Evolutionary conservation across 306 rosid genomes (phyloP).

Genomic region (Begonia fuchsioides): DNA sequence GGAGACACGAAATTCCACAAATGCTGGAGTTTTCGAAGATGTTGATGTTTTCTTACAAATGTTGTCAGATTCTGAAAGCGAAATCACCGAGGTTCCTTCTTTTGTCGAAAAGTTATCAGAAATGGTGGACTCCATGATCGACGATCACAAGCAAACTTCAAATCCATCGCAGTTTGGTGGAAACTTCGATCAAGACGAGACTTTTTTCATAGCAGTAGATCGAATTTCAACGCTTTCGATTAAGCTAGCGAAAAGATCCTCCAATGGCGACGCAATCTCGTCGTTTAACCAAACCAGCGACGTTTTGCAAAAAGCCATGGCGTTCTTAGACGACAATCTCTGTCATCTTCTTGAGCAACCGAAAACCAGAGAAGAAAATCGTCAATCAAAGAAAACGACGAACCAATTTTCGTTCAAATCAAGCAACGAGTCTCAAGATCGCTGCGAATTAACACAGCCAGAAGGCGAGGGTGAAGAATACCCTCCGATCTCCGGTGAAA

Average conservation of each 20-base stretch:
- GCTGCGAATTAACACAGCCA: constrained; percentile 5
- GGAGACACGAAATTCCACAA: neutral
- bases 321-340: constrained; percentile 59
- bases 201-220: constrained; percentile 25
- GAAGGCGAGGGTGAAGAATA: constrained; percentile 15
- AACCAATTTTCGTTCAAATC: too few species aligned
- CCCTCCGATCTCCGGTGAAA: constrained; percentile 17
- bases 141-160: constrained; percentile 11
- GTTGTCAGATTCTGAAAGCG: neutral
- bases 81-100: constrained; percentile 19
- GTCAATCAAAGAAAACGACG: too few species aligned
- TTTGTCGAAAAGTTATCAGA: constrained; percentile 25
- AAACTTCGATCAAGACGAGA: constrained; percentile 19
- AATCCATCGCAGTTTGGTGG: constrained; percentile 23
- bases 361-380: constrained; percentile 13
- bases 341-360: constrained; percentile 40
- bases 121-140: constrained; percentile 31
- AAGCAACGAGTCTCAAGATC: too few species aligned
- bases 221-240: constrained; percentile 27
- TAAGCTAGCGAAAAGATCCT: constrained; percentile 7
- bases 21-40: constrained; percentile 20
- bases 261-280: constrained; percentile 8
- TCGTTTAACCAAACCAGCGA: constrained; percentile 31
- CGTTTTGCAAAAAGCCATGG: constrained; percentile 36
- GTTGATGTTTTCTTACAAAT: constrained; percentile 30